Evolutionary conservation across 192 early-diverging fungal genomes (phyloP).

Genomic region (Coemansia erecta): DNA sequence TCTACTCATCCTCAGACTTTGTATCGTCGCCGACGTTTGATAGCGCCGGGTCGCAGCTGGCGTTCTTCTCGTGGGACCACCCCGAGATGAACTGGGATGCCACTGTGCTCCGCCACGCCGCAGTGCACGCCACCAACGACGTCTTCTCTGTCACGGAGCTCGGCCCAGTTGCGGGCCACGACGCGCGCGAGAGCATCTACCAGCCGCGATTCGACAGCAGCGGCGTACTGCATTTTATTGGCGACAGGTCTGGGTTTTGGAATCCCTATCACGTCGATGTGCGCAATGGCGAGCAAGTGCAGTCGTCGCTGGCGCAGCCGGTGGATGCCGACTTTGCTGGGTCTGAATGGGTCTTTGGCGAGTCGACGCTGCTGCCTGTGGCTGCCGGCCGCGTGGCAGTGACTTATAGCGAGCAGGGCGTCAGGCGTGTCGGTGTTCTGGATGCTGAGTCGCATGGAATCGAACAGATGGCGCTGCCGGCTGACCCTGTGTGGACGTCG

Average conservation of each 20-base stretch:
- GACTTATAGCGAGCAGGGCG: constrained; percentile 17
- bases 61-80: constrained; percentile 69
- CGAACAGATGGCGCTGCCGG: constrained; percentile 17
- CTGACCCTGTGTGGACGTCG: constrained; percentile 35
- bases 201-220: constrained; percentile 63
- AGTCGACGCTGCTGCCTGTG: constrained; percentile 39
- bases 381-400: constrained; percentile 27
- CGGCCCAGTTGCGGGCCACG: constrained; percentile 36
- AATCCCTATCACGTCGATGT: constrained; percentile 60
- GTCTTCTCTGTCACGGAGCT: not conserved
- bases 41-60: constrained; percentile 48
- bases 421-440: constrained; percentile 25
- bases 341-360: constrained; percentile 57
- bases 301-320: constrained; percentile 48
- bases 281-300: constrained; percentile 20
- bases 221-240: constrained; percentile 62
- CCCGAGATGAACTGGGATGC: constrained; percentile 81
- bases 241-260: constrained; percentile 70
- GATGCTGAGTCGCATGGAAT: constrained; percentile 22
- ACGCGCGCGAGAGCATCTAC: constrained; percentile 43
- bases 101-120: constrained; percentile 57
- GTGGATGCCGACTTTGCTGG: constrained; percentile 64
- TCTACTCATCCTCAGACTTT: constrained; percentile 64
- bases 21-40: constrained; percentile 64
- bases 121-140: constrained; percentile 12